Percentiles rank a stretch among this genome's conserved stretches.
phyloP scores from a whole-genome alignment of 768 basidiomycete genomes.

The Suillus lakei region DNA sequence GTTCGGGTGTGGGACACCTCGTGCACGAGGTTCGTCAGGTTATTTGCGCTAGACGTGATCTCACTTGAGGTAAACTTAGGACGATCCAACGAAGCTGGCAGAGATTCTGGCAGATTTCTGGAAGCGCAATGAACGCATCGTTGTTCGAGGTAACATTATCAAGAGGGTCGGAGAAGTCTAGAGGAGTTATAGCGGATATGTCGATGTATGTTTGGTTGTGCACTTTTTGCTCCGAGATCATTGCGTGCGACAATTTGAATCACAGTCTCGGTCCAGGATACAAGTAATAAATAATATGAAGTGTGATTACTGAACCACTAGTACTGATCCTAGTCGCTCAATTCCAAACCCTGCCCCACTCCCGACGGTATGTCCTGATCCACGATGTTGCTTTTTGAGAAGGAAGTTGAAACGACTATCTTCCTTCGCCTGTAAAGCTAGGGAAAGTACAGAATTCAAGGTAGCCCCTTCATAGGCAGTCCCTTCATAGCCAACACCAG shows the following conservation, averaged over 20 bases:
- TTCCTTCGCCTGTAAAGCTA: too few relatives aligned
- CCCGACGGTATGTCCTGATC: too few relatives aligned
- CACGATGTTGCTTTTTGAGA: too few relatives aligned
- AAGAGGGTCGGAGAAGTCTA: slow-evolving; percentile 61
- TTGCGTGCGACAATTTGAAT: neutral
- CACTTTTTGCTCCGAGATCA: neutral
- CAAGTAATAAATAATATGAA: too few relatives aligned
- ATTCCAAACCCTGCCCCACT: too few relatives aligned
- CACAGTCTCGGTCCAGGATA: neutral
- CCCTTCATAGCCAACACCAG: neutral
- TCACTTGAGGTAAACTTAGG: slow-evolving; percentile 49
- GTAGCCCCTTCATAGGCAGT: too few relatives aligned
- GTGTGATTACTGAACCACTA: too few relatives aligned
- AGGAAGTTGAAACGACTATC: too few relatives aligned
- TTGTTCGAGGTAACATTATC: slow-evolving; percentile 52
- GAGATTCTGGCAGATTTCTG: slow-evolving; percentile 88
- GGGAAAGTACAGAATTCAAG: too few relatives aligned
- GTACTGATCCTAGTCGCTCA: too few relatives aligned
- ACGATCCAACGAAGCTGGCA: slow-evolving; percentile 82
- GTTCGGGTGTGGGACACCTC: slow-evolving; percentile 86
- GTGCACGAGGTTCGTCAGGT: slow-evolving; percentile 80
- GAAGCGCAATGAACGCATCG: slow-evolving; percentile 80
- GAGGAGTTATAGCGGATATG: neutral
- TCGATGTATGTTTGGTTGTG: neutral
- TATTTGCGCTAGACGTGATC: neutral